Conservation (phyloP, 108 stramenopile genomes). For the Cyclostephanos tholiformis region DNA sequence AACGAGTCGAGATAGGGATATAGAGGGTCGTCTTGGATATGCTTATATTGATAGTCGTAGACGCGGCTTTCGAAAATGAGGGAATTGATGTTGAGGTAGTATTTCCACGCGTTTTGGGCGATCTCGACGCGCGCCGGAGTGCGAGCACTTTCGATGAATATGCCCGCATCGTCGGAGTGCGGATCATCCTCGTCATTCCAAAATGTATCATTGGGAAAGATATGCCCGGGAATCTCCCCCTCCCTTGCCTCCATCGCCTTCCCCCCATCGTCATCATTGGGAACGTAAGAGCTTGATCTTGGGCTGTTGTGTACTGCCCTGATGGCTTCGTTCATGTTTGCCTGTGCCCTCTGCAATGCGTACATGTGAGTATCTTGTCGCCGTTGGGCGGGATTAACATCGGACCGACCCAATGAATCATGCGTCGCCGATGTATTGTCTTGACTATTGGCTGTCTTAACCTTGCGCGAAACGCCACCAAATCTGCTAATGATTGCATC, state of each 20-base stretch:
- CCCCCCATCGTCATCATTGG: conserved; percentile 23
- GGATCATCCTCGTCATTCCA: conserved; percentile 38
- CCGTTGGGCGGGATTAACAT: neutral
- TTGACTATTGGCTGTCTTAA: conserved; percentile 9
- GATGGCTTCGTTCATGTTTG: conserved; percentile 30
- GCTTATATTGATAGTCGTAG: conserved; percentile 43
- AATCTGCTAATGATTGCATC: neutral
- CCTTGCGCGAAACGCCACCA: neutral
- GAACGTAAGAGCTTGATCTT: neutral
- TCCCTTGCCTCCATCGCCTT: neutral
- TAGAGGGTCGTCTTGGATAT: conserved; percentile 41
- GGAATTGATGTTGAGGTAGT: conserved; percentile 27
- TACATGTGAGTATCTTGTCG: conserved; percentile 15
- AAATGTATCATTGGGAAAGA: conserved; percentile 30
- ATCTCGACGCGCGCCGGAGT: conserved; percentile 9
- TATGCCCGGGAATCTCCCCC: conserved; percentile 7
- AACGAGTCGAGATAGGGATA: conserved; percentile 48
- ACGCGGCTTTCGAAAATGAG: conserved; percentile 38
- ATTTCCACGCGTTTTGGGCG: conserved; percentile 34
- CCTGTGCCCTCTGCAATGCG: conserved; percentile 35
- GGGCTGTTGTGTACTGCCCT: conserved; percentile 17
- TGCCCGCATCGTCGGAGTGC: neutral
- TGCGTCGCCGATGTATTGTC: neutral
- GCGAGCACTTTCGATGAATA: neutral
- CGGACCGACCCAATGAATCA: conserved; percentile 3